Percentiles rank a stretch among this genome's conserved stretches.
Conservation (phyloP, 164 flowering plant genomes). For the Umbellularia californica region DNA sequence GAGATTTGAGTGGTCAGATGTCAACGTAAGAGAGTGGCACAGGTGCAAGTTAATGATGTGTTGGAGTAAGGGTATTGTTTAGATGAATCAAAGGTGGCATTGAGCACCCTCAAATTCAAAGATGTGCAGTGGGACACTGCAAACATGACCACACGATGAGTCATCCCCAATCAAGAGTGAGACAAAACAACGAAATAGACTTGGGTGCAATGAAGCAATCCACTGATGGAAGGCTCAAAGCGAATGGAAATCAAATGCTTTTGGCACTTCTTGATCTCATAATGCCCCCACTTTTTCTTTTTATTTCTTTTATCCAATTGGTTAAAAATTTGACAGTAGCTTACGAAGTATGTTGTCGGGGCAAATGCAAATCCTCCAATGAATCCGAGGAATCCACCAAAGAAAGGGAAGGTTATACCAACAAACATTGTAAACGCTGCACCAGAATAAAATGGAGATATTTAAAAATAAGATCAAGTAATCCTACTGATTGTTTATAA, state of each 20-base stretch:
- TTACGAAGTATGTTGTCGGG: constrained; percentile 7
- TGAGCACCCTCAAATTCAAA: neutral
- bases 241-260: neutral
- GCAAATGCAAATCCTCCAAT: constrained; percentile 12
- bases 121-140: too few species aligned
- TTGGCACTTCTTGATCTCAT: neutral
- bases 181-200: neutral
- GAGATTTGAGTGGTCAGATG: neutral
- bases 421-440: constrained; percentile 8
- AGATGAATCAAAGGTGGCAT: neutral
- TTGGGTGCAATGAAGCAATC: neutral
- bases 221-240: neutral
- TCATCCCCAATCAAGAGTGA: neutral
- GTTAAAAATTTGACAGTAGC: neutral
- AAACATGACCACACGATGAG: too few species aligned
- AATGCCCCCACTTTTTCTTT: neutral
- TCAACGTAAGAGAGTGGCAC: neutral
- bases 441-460: neutral
- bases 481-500: too few species aligned
- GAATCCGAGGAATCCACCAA: constrained; percentile 9
- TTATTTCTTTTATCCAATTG: neutral
- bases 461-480: neutral
- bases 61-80: neutral
- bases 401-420: constrained; percentile 14
- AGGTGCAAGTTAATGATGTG: neutral